phyloP scores from a whole-genome alignment of 1,284 basidiomycete species.

The Leccinum subspadiceum region DNA sequence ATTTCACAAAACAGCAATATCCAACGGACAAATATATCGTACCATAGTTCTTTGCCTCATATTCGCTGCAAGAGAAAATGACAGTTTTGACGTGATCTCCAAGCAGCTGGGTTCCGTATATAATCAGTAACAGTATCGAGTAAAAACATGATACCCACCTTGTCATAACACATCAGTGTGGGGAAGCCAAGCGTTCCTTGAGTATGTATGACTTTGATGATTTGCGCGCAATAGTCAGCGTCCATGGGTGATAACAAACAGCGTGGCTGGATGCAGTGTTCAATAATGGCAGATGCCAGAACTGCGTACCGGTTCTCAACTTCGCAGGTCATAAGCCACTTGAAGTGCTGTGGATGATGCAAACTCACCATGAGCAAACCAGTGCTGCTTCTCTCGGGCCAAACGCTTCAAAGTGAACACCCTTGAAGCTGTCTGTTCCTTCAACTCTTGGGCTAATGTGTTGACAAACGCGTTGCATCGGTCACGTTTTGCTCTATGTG shows the following conservation, averaged over 20 bases:
- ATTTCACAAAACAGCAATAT: background rate
- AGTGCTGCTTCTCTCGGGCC: conserved; percentile 78
- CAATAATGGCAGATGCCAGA: conserved; percentile 65
- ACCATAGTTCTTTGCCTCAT: conserved; percentile 96
- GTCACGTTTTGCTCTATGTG: no score
- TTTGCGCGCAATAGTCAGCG: conserved; percentile 90
- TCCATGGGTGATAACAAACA: conserved; percentile 93
- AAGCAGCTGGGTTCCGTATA: conserved; percentile 54
- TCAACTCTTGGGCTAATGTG: conserved; percentile 48
- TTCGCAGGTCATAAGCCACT: conserved; percentile 17
- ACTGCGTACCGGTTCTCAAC: conserved; percentile 48
- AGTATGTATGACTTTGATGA: conserved; percentile 85
- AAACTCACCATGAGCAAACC: conserved; percentile 56
- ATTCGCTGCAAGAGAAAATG: conserved; percentile 92
- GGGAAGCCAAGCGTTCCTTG: conserved; percentile 87
- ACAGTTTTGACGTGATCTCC: conserved; percentile 82
- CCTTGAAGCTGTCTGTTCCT: conserved; percentile 71
- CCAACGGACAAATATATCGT: conserved; percentile 16
- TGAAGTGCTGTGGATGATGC: background rate
- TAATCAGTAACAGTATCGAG: conserved; percentile 9
- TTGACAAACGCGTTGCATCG: no score
- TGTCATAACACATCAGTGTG: conserved; percentile 84
- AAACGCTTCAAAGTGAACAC: conserved; percentile 76
- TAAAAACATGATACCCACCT: conserved; percentile 43
- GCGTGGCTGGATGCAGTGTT: conserved; percentile 92